Evolutionary conservation across 1,139 yeast genomes (phyloP).

Genomic region (Saccharomyces hybrid): DNA sequence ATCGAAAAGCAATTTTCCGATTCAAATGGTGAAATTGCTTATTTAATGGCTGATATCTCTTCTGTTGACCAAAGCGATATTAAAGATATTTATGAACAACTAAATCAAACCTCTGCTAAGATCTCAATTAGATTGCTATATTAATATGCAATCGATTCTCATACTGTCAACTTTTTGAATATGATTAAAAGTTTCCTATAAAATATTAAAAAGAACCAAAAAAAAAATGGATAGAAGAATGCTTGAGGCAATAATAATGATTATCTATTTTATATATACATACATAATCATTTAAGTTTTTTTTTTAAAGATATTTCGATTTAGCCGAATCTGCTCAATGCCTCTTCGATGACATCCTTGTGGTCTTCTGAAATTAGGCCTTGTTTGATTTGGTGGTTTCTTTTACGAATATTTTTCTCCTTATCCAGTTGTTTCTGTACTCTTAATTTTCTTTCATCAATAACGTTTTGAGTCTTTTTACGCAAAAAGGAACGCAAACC

Average conservation of each 20-base stretch:
- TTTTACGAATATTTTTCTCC: conserved; percentile 68
- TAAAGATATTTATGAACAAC: conserved; percentile 74
- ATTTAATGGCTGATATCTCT: conserved; percentile 95
- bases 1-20: conserved; percentile 97
- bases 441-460: conserved; percentile 80
- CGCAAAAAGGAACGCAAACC: conserved; percentile 73
- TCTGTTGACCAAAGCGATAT: conserved; percentile 79
- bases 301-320: not conserved
- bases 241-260: not conserved
- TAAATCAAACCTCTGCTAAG: conserved; percentile 86
- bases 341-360: conserved; percentile 31
- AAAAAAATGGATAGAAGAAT: not conserved
- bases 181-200: not conserved
- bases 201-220: not conserved
- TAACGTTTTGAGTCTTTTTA: conserved; percentile 78
- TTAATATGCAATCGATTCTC: conserved; percentile 25
- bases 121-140: conserved; percentile 87
- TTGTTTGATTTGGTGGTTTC: conserved; percentile 40
- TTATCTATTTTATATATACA: not conserved
- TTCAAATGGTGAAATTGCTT: conserved; percentile 92
- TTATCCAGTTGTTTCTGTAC: conserved; percentile 67
- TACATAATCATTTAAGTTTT: not conserved
- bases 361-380: conserved; percentile 42
- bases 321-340: conserved; percentile 29
- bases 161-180: not conserved